Evolutionary conservation across 2,329 filamentous ascomycete genomes (phyloP).

Genomic region (Talaromyces sp.): DNA sequence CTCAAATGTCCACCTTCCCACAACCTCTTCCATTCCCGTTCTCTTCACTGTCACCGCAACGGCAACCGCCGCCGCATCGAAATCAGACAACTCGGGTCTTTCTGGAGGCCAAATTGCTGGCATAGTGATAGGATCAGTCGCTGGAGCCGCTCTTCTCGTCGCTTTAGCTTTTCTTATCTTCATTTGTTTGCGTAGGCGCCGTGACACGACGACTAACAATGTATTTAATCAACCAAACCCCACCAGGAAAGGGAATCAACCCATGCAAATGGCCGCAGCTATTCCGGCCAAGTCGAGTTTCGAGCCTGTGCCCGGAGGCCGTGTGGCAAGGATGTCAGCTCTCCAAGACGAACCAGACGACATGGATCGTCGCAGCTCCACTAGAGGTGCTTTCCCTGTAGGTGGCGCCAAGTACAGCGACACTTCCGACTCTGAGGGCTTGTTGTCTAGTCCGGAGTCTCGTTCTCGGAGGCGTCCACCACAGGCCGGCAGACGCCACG

Average conservation of each 20-base stretch:
- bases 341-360: constrained; percentile 69
- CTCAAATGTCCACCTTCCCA: constrained; percentile 69
- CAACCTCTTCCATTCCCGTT: constrained; percentile 55
- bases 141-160: constrained; percentile 64
- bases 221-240: constrained; percentile 89
- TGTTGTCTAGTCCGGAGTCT: constrained; percentile 66
- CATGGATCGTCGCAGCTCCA: constrained; percentile 35
- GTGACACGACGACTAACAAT: constrained; percentile 56
- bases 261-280: constrained; percentile 36
- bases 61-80: constrained; percentile 41
- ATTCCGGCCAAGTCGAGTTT: constrained; percentile 47
- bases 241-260: constrained; percentile 38
- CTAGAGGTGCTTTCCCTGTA: constrained; percentile 38
- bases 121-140: constrained; percentile 55
- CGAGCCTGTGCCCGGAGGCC: constrained; percentile 74
- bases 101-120: constrained; percentile 47
- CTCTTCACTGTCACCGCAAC: constrained; percentile 61
- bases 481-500: constrained; percentile 60
- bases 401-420: constrained; percentile 47
- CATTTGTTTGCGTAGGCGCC: constrained; percentile 52
- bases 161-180: constrained; percentile 58
- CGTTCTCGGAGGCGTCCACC: constrained; percentile 48
- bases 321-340: constrained; percentile 93
- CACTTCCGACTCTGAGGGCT: constrained; percentile 59
- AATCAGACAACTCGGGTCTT: constrained; percentile 45